Evolutionary conservation across 805 yeast genomes (phyloP).

Genomic region (Kurtzmaniella fragi): DNA sequence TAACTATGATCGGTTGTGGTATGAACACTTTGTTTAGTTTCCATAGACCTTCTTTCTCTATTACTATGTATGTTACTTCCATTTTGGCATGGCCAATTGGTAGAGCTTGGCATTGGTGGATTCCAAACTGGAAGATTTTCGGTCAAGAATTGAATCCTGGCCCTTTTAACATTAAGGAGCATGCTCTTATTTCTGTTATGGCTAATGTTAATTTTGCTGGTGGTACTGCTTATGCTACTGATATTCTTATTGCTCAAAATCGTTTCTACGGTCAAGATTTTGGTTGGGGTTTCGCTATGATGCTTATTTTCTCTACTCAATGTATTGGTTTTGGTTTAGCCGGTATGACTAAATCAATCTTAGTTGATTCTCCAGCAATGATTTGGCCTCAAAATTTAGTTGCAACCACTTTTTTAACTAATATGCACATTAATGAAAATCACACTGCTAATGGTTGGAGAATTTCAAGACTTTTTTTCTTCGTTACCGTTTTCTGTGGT

Average conservation of each 20-base stretch:
- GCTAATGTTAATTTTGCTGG: conserved; percentile 11
- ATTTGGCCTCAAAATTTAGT: conserved; percentile 70
- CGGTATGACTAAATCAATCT: conserved; percentile 53
- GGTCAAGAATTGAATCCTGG: conserved; percentile 50
- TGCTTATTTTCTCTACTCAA: conserved; percentile 53
- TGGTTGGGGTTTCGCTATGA: conserved; percentile 51
- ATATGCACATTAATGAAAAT: conserved; percentile 46
- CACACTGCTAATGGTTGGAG: conserved; percentile 60
- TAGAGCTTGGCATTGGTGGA: conserved; percentile 35
- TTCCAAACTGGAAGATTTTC: conserved; percentile 12
- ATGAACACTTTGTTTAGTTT: conserved; percentile 56
- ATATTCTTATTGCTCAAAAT: conserved; percentile 48
- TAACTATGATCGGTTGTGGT: conserved; percentile 53
- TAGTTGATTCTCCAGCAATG: conserved; percentile 61
- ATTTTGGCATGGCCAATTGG: conserved; percentile 62
- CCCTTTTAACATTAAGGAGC: conserved; percentile 61
- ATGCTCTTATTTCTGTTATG: conserved; percentile 43
- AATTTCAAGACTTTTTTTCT: conserved; percentile 47
- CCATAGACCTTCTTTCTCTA: conserved; percentile 49
- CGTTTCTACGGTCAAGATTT: conserved; percentile 41
- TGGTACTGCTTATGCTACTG: conserved; percentile 53
- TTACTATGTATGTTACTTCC: conserved; percentile 52
- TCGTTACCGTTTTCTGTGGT: conserved; percentile 32
- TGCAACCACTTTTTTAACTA: conserved; percentile 50
- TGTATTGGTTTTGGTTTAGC: conserved; percentile 65